Evolutionary conservation across 1,284 basidiomycete genomes (phyloP), one percentile per base, ranked within the genome.

Genomic region (Melampsora americana): DNA sequence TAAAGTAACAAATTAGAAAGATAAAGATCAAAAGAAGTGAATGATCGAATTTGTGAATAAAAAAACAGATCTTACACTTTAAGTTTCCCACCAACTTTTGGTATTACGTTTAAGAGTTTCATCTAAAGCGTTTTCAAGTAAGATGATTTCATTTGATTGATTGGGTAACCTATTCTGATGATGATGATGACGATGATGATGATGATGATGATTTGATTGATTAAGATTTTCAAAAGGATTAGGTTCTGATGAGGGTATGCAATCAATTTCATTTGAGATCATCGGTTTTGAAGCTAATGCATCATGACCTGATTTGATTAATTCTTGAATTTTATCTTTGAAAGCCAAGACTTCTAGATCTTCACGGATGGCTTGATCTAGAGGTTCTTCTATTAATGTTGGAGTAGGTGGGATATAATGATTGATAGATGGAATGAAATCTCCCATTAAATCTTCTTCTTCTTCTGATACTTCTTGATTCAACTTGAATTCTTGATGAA

Each of bases 401-500:
- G n/a, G 18, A 6, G 62, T 18, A 11, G 62, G 70, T 7, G 61
- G 70, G 44, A 66, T 44, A 65, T 73, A 59, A 16, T 61, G 42
- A 14, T 65, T 35, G 6, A 73, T 26, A 0, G 70, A 73, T 9
- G 60, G 44, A n/a, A 73, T 48, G 44, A 73, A 73, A 32, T 73
- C 70, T 61, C 42, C 20, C 70, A 73, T 73, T 3, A 73, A 35
- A 18, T 50, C 46, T 16, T 73, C 70, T n/a, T 66, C 67, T 18
- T 56, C 5, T n/a, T n/a, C n/a, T n/a, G n/a, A n/a, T n/a, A n/a
- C n/a, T n/a, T n/a, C n/a, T n/a, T n/a, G n/a, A 4, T n/a, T n/a
- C 20, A 26, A n/a, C 20, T 28, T n/a, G 20, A 35, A 9, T 28
- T 65, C 32, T 18, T 26, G 71, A 0, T 30, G 65, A 44, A 59